phyloP scores from a whole-genome alignment of 2,329 filamentous ascomycete species.

The Penicillium sp. region DNA sequence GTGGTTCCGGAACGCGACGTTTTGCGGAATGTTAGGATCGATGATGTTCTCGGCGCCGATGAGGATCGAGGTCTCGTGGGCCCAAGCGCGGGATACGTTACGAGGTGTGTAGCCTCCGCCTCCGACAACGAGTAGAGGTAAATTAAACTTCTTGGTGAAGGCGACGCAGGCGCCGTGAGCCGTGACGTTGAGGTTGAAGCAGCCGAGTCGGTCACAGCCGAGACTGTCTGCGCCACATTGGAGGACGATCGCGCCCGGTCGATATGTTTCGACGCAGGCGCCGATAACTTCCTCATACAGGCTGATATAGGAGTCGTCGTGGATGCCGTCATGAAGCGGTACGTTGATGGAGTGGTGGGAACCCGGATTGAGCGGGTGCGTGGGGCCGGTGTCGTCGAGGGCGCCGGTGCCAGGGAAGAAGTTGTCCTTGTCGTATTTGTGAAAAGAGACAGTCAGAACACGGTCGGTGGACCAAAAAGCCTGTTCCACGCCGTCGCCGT shows the following conservation, averaged over 20 bases:
- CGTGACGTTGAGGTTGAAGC: slow-evolving; percentile 95
- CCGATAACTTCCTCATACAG: slow-evolving; percentile 82
- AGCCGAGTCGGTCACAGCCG: slow-evolving; percentile 86
- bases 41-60: slow-evolving; percentile 72
- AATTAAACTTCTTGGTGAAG: slow-evolving; percentile 75
- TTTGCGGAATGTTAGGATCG: slow-evolving; percentile 68
- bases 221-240: slow-evolving; percentile 96
- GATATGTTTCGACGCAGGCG: slow-evolving; percentile 75
- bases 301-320: slow-evolving; percentile 80
- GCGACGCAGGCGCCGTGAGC: slow-evolving; percentile 89
- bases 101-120: slow-evolving; percentile 95
- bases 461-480: slow-evolving; percentile 87
- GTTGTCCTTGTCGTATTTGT: slow-evolving; percentile 82
- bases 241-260: slow-evolving; percentile 85
- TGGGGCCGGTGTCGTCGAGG: slow-evolving; percentile 79
- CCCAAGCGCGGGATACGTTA: slow-evolving; percentile 95
- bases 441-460: slow-evolving; percentile 90
- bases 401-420: slow-evolving; percentile 94
- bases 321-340: slow-evolving; percentile 84
- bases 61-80: slow-evolving; percentile 90
- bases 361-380: slow-evolving; percentile 78
- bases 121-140: slow-evolving; percentile 86
- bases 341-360: slow-evolving; percentile 90
- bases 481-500: slow-evolving; percentile 87
- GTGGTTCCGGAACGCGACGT: slow-evolving; percentile 82